Base-by-base conservation (phyloP, 805 yeast species). In the Nakazawaea wickerhamii region DNA sequence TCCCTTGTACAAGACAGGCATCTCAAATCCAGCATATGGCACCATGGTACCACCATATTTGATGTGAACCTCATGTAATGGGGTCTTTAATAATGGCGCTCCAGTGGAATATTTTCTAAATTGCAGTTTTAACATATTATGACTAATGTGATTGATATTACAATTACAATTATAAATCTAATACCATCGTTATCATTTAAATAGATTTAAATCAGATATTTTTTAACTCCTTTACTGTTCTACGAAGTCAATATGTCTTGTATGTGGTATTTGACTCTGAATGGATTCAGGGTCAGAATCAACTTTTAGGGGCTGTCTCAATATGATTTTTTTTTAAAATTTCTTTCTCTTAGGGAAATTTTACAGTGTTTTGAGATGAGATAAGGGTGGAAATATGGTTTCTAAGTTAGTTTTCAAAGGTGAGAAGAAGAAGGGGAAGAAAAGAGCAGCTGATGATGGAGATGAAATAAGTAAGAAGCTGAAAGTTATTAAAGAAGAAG, bases 11-110 rank as follows among this genome's bases (percentile, higher is more conserved):
- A 88, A 63, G 8, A 93, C 89, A 1, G 99, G 99, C 97, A 93
- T 91, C 36, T 82, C 77, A 56, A 77, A 93, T n/a, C 96, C 96
- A 14, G 98, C 98, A 64, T 86, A 93, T 35, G 95, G 95, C 4
- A 90, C 98, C 82, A 93, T 82, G 43, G 85, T 89, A 11, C 89
- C 99, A 5, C 89, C 91, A 36, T 79, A 68, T 43, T 75, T 74
- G 27, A 82, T 68, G 59, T 93, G 97, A 19, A 88, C 70, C 45
- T 84, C 88, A 59, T 83, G 79, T 31, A 93, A 69, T 4, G 98
- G 95, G 1, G 98, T 93, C 50, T 75, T 68, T 45, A 30, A 19
- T 25, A 36, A 28, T 14, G 9, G 15, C 19, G 10, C 10, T 17
- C 31, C 25, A 10, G 31, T 31, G 11, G 36, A 23, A 13, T 39